These are phyloP conservation scores for Kwoniella sp. DNA, from an alignment of 768 basidiomycete species.

Conservation along the genomic window DNA sequence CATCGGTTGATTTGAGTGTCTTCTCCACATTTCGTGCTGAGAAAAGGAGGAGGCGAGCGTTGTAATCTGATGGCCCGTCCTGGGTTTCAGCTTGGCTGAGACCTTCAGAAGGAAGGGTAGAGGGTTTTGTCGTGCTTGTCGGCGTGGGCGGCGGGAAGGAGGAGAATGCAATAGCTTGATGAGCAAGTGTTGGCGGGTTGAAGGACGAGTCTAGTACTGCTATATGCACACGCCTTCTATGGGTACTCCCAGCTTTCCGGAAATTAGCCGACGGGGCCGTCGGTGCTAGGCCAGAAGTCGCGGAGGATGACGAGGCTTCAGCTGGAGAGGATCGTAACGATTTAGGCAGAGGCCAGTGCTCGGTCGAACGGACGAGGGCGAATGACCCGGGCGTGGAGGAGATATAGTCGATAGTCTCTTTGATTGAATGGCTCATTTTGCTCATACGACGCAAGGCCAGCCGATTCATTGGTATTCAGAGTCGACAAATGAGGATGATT, in stretches of 20 bases:
- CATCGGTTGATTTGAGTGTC: constrained; percentile 68
- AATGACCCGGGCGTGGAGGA: constrained; percentile 17
- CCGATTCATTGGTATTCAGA: not conserved
- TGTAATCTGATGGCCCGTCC: constrained; percentile 58
- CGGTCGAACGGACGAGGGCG: constrained; percentile 11
- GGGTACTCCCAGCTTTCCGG: too few species aligned
- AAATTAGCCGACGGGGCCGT: not conserved
- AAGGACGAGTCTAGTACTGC: constrained; percentile 88
- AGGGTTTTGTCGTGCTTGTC: constrained; percentile 16
- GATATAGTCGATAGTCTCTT: constrained; percentile 8
- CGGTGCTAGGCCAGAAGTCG: not conserved
- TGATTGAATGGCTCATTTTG: not conserved
- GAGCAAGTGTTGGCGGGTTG: constrained; percentile 87
- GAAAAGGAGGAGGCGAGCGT: constrained; percentile 75
- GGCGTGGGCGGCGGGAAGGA: constrained; percentile 35
- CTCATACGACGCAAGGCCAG: not conserved
- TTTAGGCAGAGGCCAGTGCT: constrained; percentile 10
- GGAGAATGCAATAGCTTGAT: constrained; percentile 68
- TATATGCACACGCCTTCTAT: constrained; percentile 59
- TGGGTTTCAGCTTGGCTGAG: not conserved
- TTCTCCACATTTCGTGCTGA: constrained; percentile 90
- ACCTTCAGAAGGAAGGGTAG: not conserved
- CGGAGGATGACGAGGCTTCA: not conserved
- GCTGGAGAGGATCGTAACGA: not conserved
- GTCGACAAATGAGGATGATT: too few species aligned